These are phyloP conservation scores for Lachancea nothofagi DNA, from an alignment of 805 yeast species.

Conservation along the genomic window DNA sequence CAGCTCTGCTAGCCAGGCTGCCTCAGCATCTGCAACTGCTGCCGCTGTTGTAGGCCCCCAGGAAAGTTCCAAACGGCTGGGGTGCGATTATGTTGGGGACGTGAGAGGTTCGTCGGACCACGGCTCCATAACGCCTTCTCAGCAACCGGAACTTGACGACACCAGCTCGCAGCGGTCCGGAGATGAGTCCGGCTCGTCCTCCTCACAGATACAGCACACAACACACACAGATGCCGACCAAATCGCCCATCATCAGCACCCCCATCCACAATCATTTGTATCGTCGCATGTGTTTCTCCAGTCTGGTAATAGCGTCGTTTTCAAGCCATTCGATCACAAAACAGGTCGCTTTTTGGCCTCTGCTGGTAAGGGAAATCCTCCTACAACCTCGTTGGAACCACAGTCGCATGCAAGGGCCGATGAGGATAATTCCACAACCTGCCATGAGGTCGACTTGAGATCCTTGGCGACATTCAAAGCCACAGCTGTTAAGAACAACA, in stretches of 20 bases:
- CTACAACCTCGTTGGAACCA: not conserved
- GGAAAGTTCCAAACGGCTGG: not conserved
- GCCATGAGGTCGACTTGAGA: conserved; percentile 13
- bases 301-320: conserved; percentile 12
- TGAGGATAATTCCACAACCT: conserved; percentile 14
- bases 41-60: not conserved
- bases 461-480: conserved; percentile 9
- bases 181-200: conserved; percentile 2
- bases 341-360: conserved; percentile 28
- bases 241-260: not conserved
- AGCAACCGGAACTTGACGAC: conserved; percentile 7
- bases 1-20: conserved; percentile 14
- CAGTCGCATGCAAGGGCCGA: not conserved
- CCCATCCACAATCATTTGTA: conserved; percentile 6
- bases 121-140: conserved; percentile 11
- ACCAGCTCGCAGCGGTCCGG: conserved; percentile 6
- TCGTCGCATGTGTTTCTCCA: conserved; percentile 5
- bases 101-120: conserved; percentile 8
- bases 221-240: not conserved
- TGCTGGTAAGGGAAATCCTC: not conserved
- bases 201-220: not conserved
- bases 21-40: conserved; percentile 25
- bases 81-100: conserved; percentile 10
- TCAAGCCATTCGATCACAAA: conserved; percentile 30
- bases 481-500: conserved; percentile 13